phyloP scores from a whole-genome alignment of 108 stramenopile genomes.

The Discostella stelligeroides region DNA sequence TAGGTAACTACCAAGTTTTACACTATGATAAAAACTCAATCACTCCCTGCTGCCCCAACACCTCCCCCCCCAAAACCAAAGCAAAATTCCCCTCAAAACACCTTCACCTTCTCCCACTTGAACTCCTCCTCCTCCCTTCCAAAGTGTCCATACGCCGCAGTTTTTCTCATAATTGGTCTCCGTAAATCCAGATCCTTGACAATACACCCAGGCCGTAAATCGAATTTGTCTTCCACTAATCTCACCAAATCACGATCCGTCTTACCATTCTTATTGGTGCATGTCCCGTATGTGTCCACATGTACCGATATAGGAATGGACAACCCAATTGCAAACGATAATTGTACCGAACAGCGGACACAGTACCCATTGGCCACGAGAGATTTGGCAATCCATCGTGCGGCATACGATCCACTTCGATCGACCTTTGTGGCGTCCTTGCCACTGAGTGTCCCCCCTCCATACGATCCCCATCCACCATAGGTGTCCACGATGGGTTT shows the following conservation, averaged over 20 bases:
- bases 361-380: constrained; percentile 91
- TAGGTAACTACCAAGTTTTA: too few relatives aligned
- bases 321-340: constrained; percentile 96
- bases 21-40: too few relatives aligned
- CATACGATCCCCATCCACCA: constrained; percentile 98
- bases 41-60: neutral
- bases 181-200: constrained; percentile 93
- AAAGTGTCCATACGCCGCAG: constrained; percentile 98
- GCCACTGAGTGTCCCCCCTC: constrained; percentile 96
- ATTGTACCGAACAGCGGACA: constrained; percentile 89
- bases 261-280: constrained; percentile 91
- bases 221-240: constrained; percentile 95
- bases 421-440: constrained; percentile 98
- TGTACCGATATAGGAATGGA: constrained; percentile 89
- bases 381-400: constrained; percentile 96
- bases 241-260: constrained; percentile 91
- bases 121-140: constrained; percentile 97
- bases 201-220: constrained; percentile 94
- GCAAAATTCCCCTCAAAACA: constrained; percentile 14
- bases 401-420: constrained; percentile 94
- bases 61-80: neutral
- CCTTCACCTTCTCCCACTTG: constrained; percentile 95
- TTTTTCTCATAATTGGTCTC: constrained; percentile 94
- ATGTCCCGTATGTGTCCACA: constrained; percentile 90
- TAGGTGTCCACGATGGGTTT: constrained; percentile 98